phyloP scores from a whole-genome alignment of 164 flowering plant genomes.

The Euptelea pleiosperma region DNA sequence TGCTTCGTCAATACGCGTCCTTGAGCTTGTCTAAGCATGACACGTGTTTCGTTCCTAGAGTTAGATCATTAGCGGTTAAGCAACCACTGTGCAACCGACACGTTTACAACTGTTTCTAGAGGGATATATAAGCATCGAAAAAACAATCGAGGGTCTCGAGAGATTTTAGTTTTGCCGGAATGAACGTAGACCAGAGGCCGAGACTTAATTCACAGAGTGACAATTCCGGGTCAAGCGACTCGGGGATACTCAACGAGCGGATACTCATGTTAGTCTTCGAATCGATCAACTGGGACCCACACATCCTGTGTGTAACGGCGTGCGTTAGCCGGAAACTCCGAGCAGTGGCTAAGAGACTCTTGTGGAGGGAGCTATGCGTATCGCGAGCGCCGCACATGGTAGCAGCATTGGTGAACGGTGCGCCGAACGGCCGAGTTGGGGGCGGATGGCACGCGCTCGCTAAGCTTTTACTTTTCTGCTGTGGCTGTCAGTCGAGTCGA shows the following conservation, averaged over 20 bases:
- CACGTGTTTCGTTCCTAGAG: too few relatives aligned
- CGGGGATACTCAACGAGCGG: conserved; percentile 61
- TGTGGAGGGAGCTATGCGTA: conserved; percentile 72
- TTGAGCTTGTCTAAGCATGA: not conserved
- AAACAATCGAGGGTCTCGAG: too few relatives aligned
- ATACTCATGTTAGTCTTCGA: conserved; percentile 51
- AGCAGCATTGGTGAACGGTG: conserved; percentile 32
- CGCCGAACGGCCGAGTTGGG: conserved; percentile 33
- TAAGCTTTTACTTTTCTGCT: conserved; percentile 72
- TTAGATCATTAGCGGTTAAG: not conserved
- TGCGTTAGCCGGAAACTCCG: conserved; percentile 62
- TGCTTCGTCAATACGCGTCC: too few relatives aligned
- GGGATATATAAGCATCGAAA: not conserved
- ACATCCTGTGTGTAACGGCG: conserved; percentile 43
- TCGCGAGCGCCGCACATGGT: conserved; percentile 67
- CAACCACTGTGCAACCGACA: conserved; percentile 5
- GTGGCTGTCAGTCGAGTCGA: conserved; percentile 57
- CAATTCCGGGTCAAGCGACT: conserved; percentile 28
- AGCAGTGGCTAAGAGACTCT: conserved; percentile 59
- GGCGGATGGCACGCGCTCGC: conserved; percentile 83
- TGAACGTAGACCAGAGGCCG: conserved; percentile 28
- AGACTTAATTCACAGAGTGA: conserved; percentile 19
- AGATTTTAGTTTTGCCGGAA: conserved; percentile 1
- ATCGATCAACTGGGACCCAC: conserved; percentile 68
- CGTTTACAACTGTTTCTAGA: conserved; percentile 12